Conservation (phyloP, 208 protist species). For the Trypanosoma theileri region DNA sequence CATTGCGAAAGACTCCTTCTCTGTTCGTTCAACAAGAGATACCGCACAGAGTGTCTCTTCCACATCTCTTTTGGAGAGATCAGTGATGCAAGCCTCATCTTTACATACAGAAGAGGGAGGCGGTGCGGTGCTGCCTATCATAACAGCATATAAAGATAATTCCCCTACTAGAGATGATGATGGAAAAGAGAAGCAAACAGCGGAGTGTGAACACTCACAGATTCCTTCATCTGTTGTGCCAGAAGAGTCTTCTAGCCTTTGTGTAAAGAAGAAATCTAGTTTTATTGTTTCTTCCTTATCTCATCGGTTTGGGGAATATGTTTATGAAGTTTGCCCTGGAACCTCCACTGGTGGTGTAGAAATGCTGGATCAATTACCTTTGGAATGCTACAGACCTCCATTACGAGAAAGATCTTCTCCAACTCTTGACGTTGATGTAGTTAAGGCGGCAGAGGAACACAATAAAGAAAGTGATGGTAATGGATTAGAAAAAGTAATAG, state of each 20-base stretch:
- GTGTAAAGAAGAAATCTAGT: not conserved
- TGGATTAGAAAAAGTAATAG: too few relatives aligned
- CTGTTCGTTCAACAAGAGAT: not conserved
- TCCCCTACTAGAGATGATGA: not conserved
- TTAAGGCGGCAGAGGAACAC: too few relatives aligned
- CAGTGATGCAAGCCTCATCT: not conserved
- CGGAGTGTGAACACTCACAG: not conserved
- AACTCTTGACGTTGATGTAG: not conserved
- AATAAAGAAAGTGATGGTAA: too few relatives aligned
- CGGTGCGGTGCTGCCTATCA: too few relatives aligned
- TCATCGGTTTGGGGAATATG: constrained; percentile 28
- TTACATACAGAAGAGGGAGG: not conserved
- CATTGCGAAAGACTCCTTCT: constrained; percentile 7
- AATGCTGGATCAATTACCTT: constrained; percentile 11
- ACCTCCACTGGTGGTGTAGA: not conserved
- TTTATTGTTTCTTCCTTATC: not conserved
- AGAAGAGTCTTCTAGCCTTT: not conserved
- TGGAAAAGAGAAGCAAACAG: not conserved
- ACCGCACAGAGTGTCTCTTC: not conserved
- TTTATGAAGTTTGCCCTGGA: constrained; percentile 15
- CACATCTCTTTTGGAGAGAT: not conserved
- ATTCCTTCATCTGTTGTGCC: not conserved
- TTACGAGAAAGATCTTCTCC: not conserved
- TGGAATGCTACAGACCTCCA: constrained; percentile 17
- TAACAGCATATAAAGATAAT: too few relatives aligned